Evolutionary conservation across 352 stramenopile species (phyloP), one percentile per base, ranked within the genome.

Genomic region (Globisporangium cystogenes): DNA sequence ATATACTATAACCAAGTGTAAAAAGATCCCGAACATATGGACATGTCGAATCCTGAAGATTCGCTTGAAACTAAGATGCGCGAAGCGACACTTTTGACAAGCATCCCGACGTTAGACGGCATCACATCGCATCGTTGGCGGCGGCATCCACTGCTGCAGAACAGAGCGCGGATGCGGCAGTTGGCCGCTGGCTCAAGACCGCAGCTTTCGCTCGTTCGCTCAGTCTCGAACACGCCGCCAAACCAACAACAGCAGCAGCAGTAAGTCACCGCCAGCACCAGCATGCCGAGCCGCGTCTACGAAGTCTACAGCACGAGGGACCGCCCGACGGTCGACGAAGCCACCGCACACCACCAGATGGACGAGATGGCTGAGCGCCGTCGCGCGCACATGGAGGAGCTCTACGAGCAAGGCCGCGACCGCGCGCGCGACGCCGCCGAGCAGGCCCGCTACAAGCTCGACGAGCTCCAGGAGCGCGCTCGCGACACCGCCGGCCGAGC

Each of bases 401-500:
- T 53, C 27, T 51, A 53, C 7, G 41, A 45, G 20, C 33, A 53
- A 10, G 55, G 47, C 10, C 51, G 52, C 27, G 36, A 23, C 2
- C 55, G 41, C 6, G 55, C 26, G 7, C 12, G 20, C 11, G 53
- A 59, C 14, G 41, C 45, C 16, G 43, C 43, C 0, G 52, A 52
- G 12, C 43, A 50, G 16, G 29, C 51, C 29, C 52, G 57, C 42
- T 54, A 55, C 36, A 76, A 67, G 26, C 27, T 74, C 11, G 68
- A 74, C 16, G 64, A 78, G 20, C 53, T 79, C 7, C 63, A 76
- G 36, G 44, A 48, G 7, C 43, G 36, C 50, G 44, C n/a, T 15
- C 37, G 23, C 5, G 42, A 48, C 31, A 36, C 16, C 6, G 55
- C 36, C 8, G 31, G 36, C 0, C 29, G 45, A 1, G 29, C 41